Base-by-base conservation (phyloP, 106 monocot genomes). In the Platanthera zijinensis region DNA sequence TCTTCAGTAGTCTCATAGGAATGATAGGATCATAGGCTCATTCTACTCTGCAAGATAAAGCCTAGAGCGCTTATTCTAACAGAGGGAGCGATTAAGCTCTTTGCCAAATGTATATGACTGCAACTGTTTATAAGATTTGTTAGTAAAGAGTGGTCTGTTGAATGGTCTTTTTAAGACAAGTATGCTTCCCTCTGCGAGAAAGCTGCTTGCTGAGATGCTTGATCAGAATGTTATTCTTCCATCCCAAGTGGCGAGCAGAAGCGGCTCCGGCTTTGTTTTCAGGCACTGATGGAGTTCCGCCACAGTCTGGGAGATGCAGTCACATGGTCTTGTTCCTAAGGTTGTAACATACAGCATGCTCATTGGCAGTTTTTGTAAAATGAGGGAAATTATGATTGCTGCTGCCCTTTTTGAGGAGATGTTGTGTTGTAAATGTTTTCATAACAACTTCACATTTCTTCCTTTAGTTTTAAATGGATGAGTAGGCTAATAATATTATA, bases 131-230 rank as follows among this genome's bases (percentile, higher is more conserved):
- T 80, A 94, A 11, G 52, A 69, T 39, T 9, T 88, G 67, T 82
- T 97, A 46, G 83, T 97, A 9, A 72, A 80, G 32, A 73, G 74
- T 10, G 62, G 84, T 3, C 47, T 97, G 80, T 83, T 97, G 51
- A 93, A 78, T 78, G 96, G 91, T 13, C 80, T 97, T 64, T 93
- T 85, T 84, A 97, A 93, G 87, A 87, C 89, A 82, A 84, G 84
- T 15, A 89, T 93, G 86, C 82, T 97, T 82, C 52, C 86, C 8
- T 77, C 82, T 66, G 89, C 91, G 25, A 89, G 88, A 78, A 71
- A 75, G 49, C 77, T 97, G 71, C 74, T 97, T 45, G 52, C 76
- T 45, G 93, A 91, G 77, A 97, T 97, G 91, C 77, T 96, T 61
- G 84, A 88, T 74, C 81, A 80, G 5, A 91, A 89, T 73, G 51